Evolutionary conservation across 192 early-diverging fungal genomes (phyloP).

Genomic region (Coemansia sp.): DNA sequence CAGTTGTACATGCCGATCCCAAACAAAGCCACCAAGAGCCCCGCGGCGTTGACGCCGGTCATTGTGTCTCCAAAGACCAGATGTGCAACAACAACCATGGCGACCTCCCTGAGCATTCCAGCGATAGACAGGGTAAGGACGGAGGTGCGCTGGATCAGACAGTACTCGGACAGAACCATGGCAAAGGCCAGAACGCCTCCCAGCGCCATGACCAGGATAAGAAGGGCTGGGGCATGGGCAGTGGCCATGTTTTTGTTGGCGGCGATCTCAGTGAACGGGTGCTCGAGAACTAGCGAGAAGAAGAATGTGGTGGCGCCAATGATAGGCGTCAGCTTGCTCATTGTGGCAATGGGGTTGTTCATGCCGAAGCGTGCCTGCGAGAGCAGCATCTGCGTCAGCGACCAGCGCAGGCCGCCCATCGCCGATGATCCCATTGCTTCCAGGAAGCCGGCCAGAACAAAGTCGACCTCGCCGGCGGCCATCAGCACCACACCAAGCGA

Average conservation of each 20-base stretch:
- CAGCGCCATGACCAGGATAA: slow-evolving; percentile 58
- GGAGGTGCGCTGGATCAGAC: slow-evolving; percentile 78
- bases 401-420: slow-evolving; percentile 88
- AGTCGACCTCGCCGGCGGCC: slow-evolving; percentile 83
- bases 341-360: slow-evolving; percentile 88
- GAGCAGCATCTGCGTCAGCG: slow-evolving; percentile 84
- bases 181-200: slow-evolving; percentile 85
- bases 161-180: slow-evolving; percentile 88
- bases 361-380: slow-evolving; percentile 74
- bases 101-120: slow-evolving; percentile 87
- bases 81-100: slow-evolving; percentile 73
- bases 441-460: slow-evolving; percentile 74
- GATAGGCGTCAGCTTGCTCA: slow-evolving; percentile 80
- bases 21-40: slow-evolving; percentile 77
- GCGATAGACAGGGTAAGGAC: slow-evolving; percentile 88
- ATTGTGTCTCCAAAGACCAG: slow-evolving; percentile 83
- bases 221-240: slow-evolving; percentile 12
- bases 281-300: slow-evolving; percentile 69
- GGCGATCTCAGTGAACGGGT: slow-evolving; percentile 40
- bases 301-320: slow-evolving; percentile 68
- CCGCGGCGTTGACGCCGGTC: slow-evolving; percentile 72
- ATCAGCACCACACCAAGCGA: slow-evolving; percentile 83
- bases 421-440: slow-evolving; percentile 79
- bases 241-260: slow-evolving; percentile 37
- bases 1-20: slow-evolving; percentile 76